Percentiles rank a stretch among this genome's conserved stretches.
Conservation (phyloP, 805 yeast species). For the Cyberlindnera saturnus region DNA sequence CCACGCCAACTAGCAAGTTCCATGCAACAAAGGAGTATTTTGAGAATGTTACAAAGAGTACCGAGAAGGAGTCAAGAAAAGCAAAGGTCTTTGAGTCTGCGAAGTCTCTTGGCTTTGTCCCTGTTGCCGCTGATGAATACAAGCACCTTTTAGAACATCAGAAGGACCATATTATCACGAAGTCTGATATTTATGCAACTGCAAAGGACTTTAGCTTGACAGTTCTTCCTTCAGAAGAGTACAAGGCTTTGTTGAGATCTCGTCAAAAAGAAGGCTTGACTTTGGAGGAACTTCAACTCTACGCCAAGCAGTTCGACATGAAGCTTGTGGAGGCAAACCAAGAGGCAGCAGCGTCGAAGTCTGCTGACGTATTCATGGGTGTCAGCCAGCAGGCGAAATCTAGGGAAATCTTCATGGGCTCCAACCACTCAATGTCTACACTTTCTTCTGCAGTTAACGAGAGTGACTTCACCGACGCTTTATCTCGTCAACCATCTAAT, state of each 20-base stretch:
- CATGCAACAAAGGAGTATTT: slow-evolving; percentile 29
- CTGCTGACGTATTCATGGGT: too few species aligned
- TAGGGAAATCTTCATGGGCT: neutral
- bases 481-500: slow-evolving; percentile 21
- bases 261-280: slow-evolving; percentile 21
- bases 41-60: slow-evolving; percentile 26
- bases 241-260: slow-evolving; percentile 28
- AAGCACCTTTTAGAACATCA: slow-evolving; percentile 25
- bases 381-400: neutral
- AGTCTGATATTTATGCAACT: slow-evolving; percentile 26
- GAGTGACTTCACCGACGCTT: slow-evolving; percentile 26
- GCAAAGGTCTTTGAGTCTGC: slow-evolving; percentile 29
- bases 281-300: slow-evolving; percentile 26
- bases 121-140: slow-evolving; percentile 29
- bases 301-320: slow-evolving; percentile 31
- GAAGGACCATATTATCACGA: slow-evolving; percentile 25
- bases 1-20: slow-evolving; percentile 25
- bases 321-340: slow-evolving; percentile 25
- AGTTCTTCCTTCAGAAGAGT: slow-evolving; percentile 40
- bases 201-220: slow-evolving; percentile 38
- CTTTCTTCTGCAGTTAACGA: slow-evolving; percentile 21
- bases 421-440: slow-evolving; percentile 20
- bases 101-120: slow-evolving; percentile 28
- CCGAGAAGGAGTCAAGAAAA: slow-evolving; percentile 18
- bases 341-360: neutral